Base-by-base conservation (phyloP, 1,284 basidiomycete genomes). In the Pseudozyma tsukubaensis region DNA sequence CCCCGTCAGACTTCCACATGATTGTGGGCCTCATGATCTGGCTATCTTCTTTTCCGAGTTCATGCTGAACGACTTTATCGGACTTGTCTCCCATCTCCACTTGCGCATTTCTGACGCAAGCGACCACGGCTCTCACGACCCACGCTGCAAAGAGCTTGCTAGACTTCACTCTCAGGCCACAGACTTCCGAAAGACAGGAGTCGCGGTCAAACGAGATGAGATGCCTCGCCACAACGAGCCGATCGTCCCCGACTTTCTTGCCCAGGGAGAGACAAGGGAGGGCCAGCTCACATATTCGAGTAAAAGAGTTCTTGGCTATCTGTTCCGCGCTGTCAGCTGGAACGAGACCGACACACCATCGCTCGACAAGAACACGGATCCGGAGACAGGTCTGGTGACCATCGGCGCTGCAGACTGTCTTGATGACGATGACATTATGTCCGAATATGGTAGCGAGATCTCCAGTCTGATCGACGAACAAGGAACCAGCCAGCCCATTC, bases 101-200 rank as follows among this genome's bases (percentile, higher is more conserved):
- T 86, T 94, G 13, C 87, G 89, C 45, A 89, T 91, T 36, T 89
- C 91, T 0, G 92, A 94, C 78, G 88, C 89, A 71, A 89, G 88
- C 47, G 67, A 72, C 0, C 24, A 85, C 21, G 88, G 88, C 9
- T 89, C 91, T 32, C 84, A 88, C 18, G 88, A 92, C 77, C 72
- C 80, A 0, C 87, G 88, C 34, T 94, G 92, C 79, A 74, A 90
- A 10, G 85, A 63, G 52, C 86, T 94, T 16, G 89, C 92, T 0
- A 85, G 87, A 45, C 84, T 92, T n/a, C 92, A 91, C 80, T 89
- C 85, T 79, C 83, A 87, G 89, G 91, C 75, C 10, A 91, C 91
- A 43, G 81, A 73, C 76, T 69, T 77, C 44, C 51, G 66, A 40
- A 76, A 79, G 52, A 79, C 68, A 3, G 77, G 77, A 7, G 49